Conservation (phyloP, 768 basidiomycete species). For the Phylloporus arenicola region DNA sequence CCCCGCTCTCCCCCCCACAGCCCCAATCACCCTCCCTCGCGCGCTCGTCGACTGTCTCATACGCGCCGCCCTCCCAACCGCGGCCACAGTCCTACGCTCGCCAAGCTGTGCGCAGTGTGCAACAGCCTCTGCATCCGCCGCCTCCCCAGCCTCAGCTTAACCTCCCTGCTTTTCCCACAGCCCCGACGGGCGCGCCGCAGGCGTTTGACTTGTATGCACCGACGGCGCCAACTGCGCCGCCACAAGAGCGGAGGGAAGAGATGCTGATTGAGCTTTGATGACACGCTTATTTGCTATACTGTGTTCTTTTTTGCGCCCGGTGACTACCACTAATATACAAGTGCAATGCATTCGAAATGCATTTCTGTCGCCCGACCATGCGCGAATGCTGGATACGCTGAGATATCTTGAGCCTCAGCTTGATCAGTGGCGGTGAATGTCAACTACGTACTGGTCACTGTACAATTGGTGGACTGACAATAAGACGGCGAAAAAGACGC, state of each 20-base stretch:
- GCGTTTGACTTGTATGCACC: conserved; percentile 45
- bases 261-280: conserved; percentile 39
- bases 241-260: conserved; percentile 61
- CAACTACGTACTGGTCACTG: too few species aligned
- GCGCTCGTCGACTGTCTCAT: conserved; percentile 19
- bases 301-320: not conserved
- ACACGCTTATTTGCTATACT: not conserved
- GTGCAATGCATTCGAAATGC: not conserved
- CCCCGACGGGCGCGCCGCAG: conserved; percentile 56
- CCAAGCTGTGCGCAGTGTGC: conserved; percentile 2
- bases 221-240: conserved; percentile 40
- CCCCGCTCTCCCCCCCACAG: conserved; percentile 9
- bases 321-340: not conserved
- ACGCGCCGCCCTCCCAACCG: conserved; percentile 8
- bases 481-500: not conserved
- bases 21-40: conserved; percentile 17
- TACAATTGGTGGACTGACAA: not conserved
- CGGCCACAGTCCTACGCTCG: conserved; percentile 8
- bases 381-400: too few species aligned
- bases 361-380: not conserved
- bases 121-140: conserved; percentile 8
- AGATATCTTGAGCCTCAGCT: too few species aligned
- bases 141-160: conserved; percentile 17
- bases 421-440: too few species aligned
- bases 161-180: conserved; percentile 60